A percentile compares a stretch with the other conserved stretches of the same genome.
Conservation (phyloP, 352 stramenopile genomes). For the Globisporangium irregulare region DNA sequence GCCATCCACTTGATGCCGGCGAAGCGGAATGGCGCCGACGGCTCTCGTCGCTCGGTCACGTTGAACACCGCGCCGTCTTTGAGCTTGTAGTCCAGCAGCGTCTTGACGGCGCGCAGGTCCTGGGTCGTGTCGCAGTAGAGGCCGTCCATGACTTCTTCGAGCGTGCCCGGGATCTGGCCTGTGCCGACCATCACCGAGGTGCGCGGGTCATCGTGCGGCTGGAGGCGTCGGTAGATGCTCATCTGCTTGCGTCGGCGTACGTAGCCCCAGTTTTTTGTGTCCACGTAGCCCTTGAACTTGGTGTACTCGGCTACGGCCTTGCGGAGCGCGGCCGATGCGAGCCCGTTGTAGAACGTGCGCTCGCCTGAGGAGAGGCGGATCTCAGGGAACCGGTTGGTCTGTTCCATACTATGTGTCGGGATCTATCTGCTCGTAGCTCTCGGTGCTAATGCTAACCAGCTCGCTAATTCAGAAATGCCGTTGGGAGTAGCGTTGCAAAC, state of each 20-base stretch:
- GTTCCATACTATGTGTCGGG: background rate
- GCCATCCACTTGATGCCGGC: conserved; percentile 44
- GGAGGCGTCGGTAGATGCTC: conserved; percentile 11
- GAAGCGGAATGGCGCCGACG: conserved; percentile 31
- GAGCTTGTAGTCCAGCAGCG: conserved; percentile 29
- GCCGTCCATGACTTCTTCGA: conserved; percentile 34
- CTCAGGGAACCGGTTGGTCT: background rate
- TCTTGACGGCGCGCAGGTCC: conserved; percentile 28
- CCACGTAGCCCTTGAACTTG: conserved; percentile 7
- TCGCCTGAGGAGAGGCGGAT: background rate
- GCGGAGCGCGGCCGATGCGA: background rate
- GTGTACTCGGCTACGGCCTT: conserved; percentile 7
- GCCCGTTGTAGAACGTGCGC: conserved; percentile 4
- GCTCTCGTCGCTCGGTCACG: conserved; percentile 23
- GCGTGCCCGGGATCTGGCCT: conserved; percentile 2
- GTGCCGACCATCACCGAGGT: conserved; percentile 4
- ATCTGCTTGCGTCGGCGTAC: conserved; percentile 11
- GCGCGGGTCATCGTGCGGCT: background rate
- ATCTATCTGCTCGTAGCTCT: background rate
- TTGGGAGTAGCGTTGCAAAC: background rate
- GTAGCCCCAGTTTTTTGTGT: conserved; percentile 4
- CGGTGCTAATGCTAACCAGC: background rate
- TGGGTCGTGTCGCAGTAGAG: conserved; percentile 40
- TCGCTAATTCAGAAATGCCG: background rate
- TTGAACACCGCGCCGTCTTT: conserved; percentile 30